Percentiles rank a stretch among this genome's conserved stretches.
Evolutionary conservation across 176 grass and related monocot species (phyloP).

Genomic region (Triticum timopheevii): DNA sequence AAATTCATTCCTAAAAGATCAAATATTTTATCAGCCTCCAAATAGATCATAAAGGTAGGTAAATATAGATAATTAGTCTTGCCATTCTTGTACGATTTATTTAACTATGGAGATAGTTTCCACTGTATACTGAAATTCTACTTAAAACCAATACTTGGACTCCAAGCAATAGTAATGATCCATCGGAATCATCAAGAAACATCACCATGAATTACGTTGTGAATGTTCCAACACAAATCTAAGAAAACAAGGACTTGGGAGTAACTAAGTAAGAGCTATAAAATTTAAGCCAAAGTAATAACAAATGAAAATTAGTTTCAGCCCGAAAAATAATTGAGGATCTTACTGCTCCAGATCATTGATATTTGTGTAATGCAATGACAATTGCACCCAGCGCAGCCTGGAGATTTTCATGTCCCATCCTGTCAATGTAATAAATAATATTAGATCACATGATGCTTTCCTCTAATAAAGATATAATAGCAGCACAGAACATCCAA

Average conservation of each 20-base stretch:
- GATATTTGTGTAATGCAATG: slow-evolving; percentile 71
- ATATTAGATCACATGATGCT: slow-evolving; percentile 12
- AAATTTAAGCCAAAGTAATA: slow-evolving; percentile 20
- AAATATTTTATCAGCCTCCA: not conserved
- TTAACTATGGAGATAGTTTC: slow-evolving; percentile 18
- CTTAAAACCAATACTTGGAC: slow-evolving; percentile 1
- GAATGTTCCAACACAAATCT: slow-evolving; percentile 11
- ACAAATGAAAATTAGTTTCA: slow-evolving; percentile 17
- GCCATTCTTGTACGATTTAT: not conserved
- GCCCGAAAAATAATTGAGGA: slow-evolving; percentile 14
- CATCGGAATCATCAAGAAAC: not conserved
- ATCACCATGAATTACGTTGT: slow-evolving; percentile 3
- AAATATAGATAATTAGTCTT: slow-evolving; percentile 8
- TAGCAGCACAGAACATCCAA: slow-evolving; percentile 11
- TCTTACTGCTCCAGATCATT: slow-evolving; percentile 89
- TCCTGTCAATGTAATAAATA: slow-evolving; percentile 64
- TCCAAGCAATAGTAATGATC: not conserved
- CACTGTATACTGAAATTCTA: not conserved
- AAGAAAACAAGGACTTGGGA: not conserved
- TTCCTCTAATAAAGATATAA: slow-evolving; percentile 11
- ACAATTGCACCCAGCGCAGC: slow-evolving; percentile 84
- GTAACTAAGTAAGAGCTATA: not conserved
- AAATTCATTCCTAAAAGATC: not conserved
- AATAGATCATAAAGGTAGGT: not conserved
- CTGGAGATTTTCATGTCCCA: slow-evolving; percentile 85